Evolutionary conservation across 257 asterid genomes (phyloP).

Genomic region (Buddleja alternifolia): DNA sequence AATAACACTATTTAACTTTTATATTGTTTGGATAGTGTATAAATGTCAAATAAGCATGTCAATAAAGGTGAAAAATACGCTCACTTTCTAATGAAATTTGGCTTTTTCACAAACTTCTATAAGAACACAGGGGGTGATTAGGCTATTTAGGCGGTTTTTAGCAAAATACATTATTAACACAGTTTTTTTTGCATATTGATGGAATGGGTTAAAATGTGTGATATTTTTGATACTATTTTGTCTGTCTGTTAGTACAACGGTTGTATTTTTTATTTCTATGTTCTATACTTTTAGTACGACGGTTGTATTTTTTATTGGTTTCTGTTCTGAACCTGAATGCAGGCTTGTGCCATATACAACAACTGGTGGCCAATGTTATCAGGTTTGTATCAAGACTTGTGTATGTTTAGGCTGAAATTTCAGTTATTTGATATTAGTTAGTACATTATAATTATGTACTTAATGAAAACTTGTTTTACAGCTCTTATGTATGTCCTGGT

Average conservation of each 20-base stretch:
- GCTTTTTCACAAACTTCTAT: too few species aligned
- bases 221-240: too few species aligned
- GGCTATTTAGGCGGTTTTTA: too few species aligned
- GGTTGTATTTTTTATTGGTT: conserved; percentile 16
- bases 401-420: conserved; percentile 5
- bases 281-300: background rate
- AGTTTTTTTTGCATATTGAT: too few species aligned
- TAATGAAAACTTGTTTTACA: conserved; percentile 36
- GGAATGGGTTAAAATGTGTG: too few species aligned
- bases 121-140: too few species aligned
- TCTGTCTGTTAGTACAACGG: background rate
- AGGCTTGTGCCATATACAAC: conserved; percentile 93
- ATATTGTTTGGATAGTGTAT: too few species aligned
- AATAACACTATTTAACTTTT: too few species aligned
- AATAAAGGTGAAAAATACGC: too few species aligned
- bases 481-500: conserved; percentile 98
- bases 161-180: too few species aligned
- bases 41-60: too few species aligned
- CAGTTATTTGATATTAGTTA: conserved; percentile 5
- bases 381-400: conserved; percentile 52
- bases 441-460: conserved; percentile 14
- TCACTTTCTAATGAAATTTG: too few species aligned
- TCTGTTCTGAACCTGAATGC: conserved; percentile 31
- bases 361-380: conserved; percentile 99
- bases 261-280: background rate